Evolutionary conservation across 176 grass and related monocot species (phyloP), one percentile per base, ranked within the genome.

Genomic region (Bonia amplexicaulis): DNA sequence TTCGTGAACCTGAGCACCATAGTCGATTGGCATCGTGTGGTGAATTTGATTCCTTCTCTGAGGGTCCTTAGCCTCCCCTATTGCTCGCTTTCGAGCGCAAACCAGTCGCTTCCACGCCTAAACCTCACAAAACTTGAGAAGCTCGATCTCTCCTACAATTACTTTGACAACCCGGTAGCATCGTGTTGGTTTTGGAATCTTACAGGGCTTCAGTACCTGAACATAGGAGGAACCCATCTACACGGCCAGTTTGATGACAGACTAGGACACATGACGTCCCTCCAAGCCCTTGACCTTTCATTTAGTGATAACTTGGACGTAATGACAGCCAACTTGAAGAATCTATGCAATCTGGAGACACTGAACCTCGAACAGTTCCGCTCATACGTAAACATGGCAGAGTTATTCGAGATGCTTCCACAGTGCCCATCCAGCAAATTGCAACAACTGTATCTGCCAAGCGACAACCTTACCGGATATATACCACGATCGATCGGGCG

Each of bases 181-280:
- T 80, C 87, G 1, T 40, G 86, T 75, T 89, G 83, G 87, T 69
- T 92, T 15, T 89, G 87, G 82, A 73, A 89, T 51, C 4, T 83
- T 19, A 78, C 49, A 26, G 17, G 45, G 12, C 57, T 89, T 25
- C 17, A 12, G 19, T 54, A 67, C 29, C 45, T 86, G 1, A 2
- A 63, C n/a, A 46, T 92, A 7, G 9, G 0, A 0, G 0, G 5
- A 5, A 59, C 12, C 44, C 0, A 14, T 16, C 57, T 85, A 2
- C 14, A 64, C 0, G 90, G 82, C 4, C 37, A 12, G 12, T 31
- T 88, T 42, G 78, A 77, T 6, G 5, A 23, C 35, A 31, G 27
- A 1, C 29, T 86, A 15, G 45, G 17, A 61, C 5, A 81, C 7
- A 71, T 82, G 41, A 27, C 6, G 5, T 55, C 64, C 8, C 39